Base-by-base conservation (phyloP, 2,329 filamentous ascomycete species). In the Fusarium chuoi region DNA sequence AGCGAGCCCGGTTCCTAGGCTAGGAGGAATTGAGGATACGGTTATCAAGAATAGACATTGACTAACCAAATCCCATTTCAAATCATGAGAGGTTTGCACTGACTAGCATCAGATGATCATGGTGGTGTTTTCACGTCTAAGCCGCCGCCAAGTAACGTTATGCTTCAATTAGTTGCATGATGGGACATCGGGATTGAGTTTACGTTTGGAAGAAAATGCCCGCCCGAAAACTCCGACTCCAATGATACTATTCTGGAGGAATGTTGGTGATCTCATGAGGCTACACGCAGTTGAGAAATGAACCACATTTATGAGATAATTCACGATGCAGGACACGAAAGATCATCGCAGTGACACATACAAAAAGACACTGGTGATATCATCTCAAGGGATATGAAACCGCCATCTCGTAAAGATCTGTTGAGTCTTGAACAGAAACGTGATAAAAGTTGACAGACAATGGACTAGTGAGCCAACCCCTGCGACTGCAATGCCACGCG, bases 301-400 rank as follows among this genome's bases (percentile, higher is more conserved):
- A 60, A 60, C 73, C 72, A 70, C 69, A 72, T 52, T 70, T 70
- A 75, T 75, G 72, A 75, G 70, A 57, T 64, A 73, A 68, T 65
- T 26, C 35, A 73, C 38, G 35, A 66, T 18, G 48, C 36, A 63
- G 20, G 36, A 48, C 42, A 30, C 8, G 46, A 44, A 24, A 30
- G 65, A 71, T 75, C 72, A 54, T 68, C 72, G 44, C 44, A 18
- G 41, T 44, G 60, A 66, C 41, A 56, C 44, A 55, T 59, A 28
- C 11, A 15, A 63, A 51, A 52, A 41, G 71, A 56, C 57, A 24
- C 46, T 38, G 41, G 64, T 75, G 69, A 75, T 75, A 75, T 75
- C 72, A 73, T 75, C 3, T 22, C 28, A 46, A 49, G 41, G 22
- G 52, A 75, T 39, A 41, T 75, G 71, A 74, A 75, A 74, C 71